Percentiles rank a stretch among this genome's conserved stretches.
phyloP scores from a whole-genome alignment of 2,329 filamentous ascomycete species.

The Aspergillus luchuensis region DNA sequence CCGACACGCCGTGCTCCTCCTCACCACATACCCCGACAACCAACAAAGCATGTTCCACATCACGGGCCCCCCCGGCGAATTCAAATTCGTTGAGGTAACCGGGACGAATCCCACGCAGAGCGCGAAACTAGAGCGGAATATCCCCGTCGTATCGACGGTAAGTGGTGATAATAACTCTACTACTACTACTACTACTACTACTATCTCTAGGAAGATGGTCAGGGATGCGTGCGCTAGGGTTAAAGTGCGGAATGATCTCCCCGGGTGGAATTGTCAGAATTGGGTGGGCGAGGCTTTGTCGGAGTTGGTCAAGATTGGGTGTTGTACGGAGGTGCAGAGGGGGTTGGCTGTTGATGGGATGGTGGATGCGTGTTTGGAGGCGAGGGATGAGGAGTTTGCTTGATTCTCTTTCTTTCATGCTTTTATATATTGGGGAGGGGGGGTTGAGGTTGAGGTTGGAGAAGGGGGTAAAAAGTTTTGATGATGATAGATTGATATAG shows the following conservation, averaged over 20 bases:
- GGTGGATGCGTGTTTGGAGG: background rate
- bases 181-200: background rate
- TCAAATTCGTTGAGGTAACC: background rate
- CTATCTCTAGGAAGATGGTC: background rate
- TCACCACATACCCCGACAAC: background rate
- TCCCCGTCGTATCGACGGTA: background rate
- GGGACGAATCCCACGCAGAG: background rate
- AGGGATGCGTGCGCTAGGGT: background rate
- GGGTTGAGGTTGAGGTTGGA: too few relatives aligned
- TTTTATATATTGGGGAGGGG: too few relatives aligned
- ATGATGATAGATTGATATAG: too few relatives aligned
- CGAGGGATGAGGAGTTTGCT: background rate
- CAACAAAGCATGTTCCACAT: background rate
- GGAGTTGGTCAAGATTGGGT: background rate
- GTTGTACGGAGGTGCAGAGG: background rate
- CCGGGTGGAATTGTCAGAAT: background rate
- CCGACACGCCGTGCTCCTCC: background rate
- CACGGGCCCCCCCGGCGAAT: background rate
- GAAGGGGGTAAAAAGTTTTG: too few relatives aligned
- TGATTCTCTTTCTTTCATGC: too few relatives aligned
- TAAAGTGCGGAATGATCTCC: background rate
- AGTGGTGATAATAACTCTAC: background rate
- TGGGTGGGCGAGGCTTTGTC: background rate
- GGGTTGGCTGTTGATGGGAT: background rate
- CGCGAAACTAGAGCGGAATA: background rate